Evolutionary conservation across 2,329 filamentous ascomycete species (phyloP), one percentile per base, ranked within the genome.

Genomic region (Colletotrichum salicis): DNA sequence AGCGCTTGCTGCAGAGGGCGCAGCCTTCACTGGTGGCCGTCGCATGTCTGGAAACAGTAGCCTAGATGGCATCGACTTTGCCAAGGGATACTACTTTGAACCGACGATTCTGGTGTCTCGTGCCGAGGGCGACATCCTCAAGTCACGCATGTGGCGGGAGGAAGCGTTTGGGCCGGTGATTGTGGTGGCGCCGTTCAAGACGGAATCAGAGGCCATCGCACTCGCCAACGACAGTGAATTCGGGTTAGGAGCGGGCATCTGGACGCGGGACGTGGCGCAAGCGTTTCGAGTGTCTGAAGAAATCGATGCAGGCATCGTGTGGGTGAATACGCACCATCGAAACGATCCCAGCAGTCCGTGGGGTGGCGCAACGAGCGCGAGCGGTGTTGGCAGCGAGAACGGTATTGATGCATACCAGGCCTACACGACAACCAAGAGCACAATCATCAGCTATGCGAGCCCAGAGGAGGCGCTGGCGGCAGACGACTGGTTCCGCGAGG

Each of bases 151-250:
- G 75, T 92, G 93, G 85, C 88, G 90, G 76, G 92, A 95, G 79
- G 94, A 96, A 81, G 94, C 94, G 71, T 96, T 96, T 80, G 94
- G 94, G 24, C 94, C 94, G 10, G 93, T 95, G 51, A 91, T 93
- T 79, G 88, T 92, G 63, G 89, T 96, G 75, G 88, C 89, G 77
- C 92, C 92, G 76, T 96, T 96, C 84, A 90, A 91, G 79, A 90
- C 86, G 75, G 92, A 94, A 83, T 89, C 89, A 27, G 90, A 95
- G 61, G 93, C 90, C 54, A 87, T 96, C 76, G 83, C 84, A 65
- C 83, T 93, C 58, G 93, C 90, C 71, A 96, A 96, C 86, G 86
- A 89, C 81, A 93, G 89, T 77, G 92, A 87, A 73, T 96, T 94
- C 80, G 93, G 93, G 73, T 88, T 96, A 33, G 93, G 93, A 65